These are phyloP conservation scores for Herpetospermum pedunculosum DNA, from an alignment of 306 rosid species.

Conservation along the genomic window DNA sequence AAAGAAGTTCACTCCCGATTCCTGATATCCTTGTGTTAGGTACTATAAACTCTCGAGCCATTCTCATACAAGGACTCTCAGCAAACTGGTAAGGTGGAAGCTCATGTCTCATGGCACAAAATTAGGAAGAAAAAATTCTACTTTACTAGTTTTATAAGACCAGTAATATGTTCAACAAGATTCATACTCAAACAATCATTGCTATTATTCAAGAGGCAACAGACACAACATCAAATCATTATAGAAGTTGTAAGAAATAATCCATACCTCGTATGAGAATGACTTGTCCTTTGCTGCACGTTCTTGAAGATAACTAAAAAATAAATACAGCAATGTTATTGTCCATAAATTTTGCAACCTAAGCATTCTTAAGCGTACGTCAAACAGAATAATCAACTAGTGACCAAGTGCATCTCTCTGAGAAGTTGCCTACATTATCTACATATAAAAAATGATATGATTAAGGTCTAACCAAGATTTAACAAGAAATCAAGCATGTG, in stretches of 20 bases:
- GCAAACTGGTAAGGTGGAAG: neutral
- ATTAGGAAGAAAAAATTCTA: neutral
- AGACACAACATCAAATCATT: neutral
- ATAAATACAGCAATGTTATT: conserved; percentile 12
- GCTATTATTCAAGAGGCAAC: neutral
- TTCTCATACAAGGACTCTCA: neutral
- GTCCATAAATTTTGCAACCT: neutral
- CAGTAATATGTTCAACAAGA: neutral
- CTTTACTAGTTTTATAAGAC: neutral
- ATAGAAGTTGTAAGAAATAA: neutral
- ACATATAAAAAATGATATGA: neutral
- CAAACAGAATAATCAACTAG: neutral
- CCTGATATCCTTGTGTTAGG: too few species aligned
- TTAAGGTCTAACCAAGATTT: neutral
- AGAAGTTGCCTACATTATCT: neutral
- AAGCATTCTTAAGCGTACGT: neutral
- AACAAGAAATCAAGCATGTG: neutral
- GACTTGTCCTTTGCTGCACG: conserved; percentile 68
- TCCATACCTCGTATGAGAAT: conserved; percentile 76
- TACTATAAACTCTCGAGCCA: too few species aligned
- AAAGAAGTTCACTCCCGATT: neutral
- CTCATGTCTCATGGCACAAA: neutral
- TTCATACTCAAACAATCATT: neutral
- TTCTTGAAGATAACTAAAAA: conserved; percentile 77
- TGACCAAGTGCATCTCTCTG: neutral